A percentile compares a stretch with the other conserved stretches of the same genome.
Conservation (phyloP, 2,329 filamentous ascomycete genomes). For the Rutstroemia sydowiana region DNA sequence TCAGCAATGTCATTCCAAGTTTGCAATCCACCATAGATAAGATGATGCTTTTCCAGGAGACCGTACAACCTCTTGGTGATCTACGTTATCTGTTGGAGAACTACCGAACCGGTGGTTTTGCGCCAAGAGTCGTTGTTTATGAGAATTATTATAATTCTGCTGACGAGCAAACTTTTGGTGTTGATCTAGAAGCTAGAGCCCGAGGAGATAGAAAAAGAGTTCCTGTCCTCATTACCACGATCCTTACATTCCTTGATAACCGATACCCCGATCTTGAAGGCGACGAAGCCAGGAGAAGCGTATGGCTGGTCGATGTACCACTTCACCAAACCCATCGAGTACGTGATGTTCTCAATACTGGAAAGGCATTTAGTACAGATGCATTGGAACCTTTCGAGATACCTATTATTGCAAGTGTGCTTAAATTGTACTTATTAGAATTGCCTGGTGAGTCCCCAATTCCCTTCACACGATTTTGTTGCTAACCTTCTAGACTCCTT, state of each 20-base stretch:
- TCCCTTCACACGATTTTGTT: neutral
- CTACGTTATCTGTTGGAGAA: constrained; percentile 92
- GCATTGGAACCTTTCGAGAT: constrained; percentile 84
- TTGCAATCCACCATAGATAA: constrained; percentile 93
- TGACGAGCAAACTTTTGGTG: constrained; percentile 94
- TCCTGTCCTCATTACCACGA: constrained; percentile 82
- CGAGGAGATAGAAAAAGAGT: constrained; percentile 93
- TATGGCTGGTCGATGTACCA: constrained; percentile 92
- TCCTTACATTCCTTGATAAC: constrained; percentile 91
- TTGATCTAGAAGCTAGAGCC: constrained; percentile 92
- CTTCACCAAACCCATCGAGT: constrained; percentile 78
- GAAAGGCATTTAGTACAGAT: constrained; percentile 69
- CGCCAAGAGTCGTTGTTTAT: constrained; percentile 84
- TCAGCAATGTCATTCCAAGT: constrained; percentile 96
- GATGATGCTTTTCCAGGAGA: constrained; percentile 99
- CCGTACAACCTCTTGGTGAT: constrained; percentile 87
- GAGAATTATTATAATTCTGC: constrained; percentile 99
- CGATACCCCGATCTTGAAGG: constrained; percentile 97
- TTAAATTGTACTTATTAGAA: constrained; percentile 93
- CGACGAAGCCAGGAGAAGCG: constrained; percentile 82
- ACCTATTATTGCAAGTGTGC: constrained; percentile 81
- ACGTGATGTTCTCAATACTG: constrained; percentile 76
- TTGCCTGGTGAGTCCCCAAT: constrained; percentile 65
- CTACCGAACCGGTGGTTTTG: constrained; percentile 89
- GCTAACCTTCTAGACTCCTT: constrained; percentile 66